These are phyloP conservation scores for Colletotrichum zoysiae DNA, from an alignment of 2,329 filamentous ascomycete genomes.

Conservation along the genomic window DNA sequence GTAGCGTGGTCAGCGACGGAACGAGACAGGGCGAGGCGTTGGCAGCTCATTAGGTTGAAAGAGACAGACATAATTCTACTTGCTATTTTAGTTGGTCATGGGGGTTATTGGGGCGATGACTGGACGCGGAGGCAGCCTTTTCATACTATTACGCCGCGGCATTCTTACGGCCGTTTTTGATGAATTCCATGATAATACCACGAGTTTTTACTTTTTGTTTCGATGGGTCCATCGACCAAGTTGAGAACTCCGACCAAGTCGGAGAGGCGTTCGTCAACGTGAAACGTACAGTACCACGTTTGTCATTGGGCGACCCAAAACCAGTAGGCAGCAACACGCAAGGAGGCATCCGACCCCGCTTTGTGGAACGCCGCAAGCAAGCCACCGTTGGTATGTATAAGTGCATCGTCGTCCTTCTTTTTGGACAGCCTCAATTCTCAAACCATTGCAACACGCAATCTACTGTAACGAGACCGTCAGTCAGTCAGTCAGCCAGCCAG, in stretches of 20 bases:
- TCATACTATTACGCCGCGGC: constrained; percentile 12
- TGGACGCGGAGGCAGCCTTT: neutral
- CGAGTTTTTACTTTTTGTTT: neutral
- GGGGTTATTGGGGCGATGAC: neutral
- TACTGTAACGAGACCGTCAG: neutral
- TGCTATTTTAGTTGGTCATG: neutral
- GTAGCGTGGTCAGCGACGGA: constrained; percentile 12
- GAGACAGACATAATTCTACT: neutral
- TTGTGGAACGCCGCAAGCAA: neutral
- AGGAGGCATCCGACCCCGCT: constrained; percentile 31
- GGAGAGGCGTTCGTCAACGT: no score
- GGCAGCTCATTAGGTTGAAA: neutral
- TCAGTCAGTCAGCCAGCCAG: neutral
- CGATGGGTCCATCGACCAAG: no score
- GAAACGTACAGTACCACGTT: neutral
- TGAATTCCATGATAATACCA: constrained; percentile 21
- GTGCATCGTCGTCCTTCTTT: neutral
- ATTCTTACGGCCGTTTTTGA: constrained; percentile 34
- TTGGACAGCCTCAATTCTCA: neutral
- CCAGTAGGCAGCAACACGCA: constrained; percentile 20
- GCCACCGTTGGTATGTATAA: neutral
- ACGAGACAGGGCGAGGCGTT: constrained; percentile 29
- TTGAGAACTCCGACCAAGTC: neutral
- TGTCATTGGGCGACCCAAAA: neutral
- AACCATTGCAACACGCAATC: neutral